phyloP scores from a whole-genome alignment of 164 flowering plant genomes.

The Nymphaea thermarum region DNA sequence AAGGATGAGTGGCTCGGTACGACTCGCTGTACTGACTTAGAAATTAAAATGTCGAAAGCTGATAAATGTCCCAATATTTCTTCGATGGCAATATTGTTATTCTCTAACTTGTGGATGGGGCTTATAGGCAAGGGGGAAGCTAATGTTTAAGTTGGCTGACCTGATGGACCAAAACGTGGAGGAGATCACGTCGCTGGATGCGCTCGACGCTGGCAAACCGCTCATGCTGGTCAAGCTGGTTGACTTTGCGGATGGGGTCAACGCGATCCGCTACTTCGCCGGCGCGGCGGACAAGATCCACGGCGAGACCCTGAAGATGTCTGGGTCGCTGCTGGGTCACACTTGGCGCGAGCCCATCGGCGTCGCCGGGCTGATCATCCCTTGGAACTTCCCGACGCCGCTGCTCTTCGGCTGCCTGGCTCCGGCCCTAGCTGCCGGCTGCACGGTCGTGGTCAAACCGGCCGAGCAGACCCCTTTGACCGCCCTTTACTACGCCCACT shows the following conservation, averaged over 20 bases:
- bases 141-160: slow-evolving; percentile 63
- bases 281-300: slow-evolving; percentile 89
- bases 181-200: slow-evolving; percentile 56
- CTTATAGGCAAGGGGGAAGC: slow-evolving; percentile 47
- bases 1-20: slow-evolving; percentile 55
- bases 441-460: slow-evolving; percentile 84
- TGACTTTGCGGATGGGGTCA: slow-evolving; percentile 36
- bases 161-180: slow-evolving; percentile 46
- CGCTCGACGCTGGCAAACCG: slow-evolving; percentile 58
- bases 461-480: slow-evolving; percentile 84
- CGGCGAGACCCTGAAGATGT: slow-evolving; percentile 60
- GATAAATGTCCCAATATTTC: too few species aligned
- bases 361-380: slow-evolving; percentile 68
- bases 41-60: not conserved
- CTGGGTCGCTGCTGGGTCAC: slow-evolving; percentile 37
- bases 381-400: slow-evolving; percentile 59
- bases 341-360: slow-evolving; percentile 74
- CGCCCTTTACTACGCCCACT: slow-evolving; percentile 64
- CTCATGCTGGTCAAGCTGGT: slow-evolving; percentile 14
- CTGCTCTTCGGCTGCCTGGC: slow-evolving; percentile 42
- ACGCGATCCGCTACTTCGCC: slow-evolving; percentile 49
- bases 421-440: slow-evolving; percentile 82
- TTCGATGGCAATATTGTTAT: too few species aligned
- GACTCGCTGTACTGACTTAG: slow-evolving; percentile 6
- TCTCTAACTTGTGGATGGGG: too few species aligned